Conservation (phyloP, 768 basidiomycete genomes). For the Tephrocybe rancida region DNA sequence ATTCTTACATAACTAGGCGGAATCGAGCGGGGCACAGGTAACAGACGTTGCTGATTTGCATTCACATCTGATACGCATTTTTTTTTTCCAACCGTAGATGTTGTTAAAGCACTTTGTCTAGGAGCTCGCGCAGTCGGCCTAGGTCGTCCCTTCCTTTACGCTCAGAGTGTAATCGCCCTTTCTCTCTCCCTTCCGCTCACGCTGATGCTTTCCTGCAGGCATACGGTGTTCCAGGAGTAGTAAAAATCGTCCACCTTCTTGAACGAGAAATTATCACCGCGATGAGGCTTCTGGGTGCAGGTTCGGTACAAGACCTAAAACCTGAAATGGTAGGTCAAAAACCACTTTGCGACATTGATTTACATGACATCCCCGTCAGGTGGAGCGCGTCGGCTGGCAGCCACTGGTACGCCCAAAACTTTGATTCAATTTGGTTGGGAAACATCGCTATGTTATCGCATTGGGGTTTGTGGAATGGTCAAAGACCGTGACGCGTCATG, state of each 20-base stretch:
- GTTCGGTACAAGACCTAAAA: conserved; percentile 60
- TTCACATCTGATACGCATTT: neutral
- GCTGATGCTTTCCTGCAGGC: conserved; percentile 49
- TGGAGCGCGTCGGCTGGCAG: conserved; percentile 73
- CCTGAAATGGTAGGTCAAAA: conserved; percentile 65
- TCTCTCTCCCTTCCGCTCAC: neutral
- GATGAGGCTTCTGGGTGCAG: conserved; percentile 78
- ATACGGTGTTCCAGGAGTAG: conserved; percentile 73
- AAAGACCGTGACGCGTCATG: too few relatives aligned
- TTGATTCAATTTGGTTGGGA: conserved; percentile 18
- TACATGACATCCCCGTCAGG: conserved; percentile 31
- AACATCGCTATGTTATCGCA: too few relatives aligned
- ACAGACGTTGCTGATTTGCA: conserved; percentile 3
- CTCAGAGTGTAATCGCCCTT: conserved; percentile 63
- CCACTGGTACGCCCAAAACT: conserved; percentile 38
- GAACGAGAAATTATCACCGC: conserved; percentile 76
- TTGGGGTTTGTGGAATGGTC: neutral
- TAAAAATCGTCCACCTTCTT: conserved; percentile 66
- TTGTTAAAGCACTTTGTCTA: conserved; percentile 87
- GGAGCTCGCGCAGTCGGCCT: conserved; percentile 88
- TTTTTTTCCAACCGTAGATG: conserved; percentile 47
- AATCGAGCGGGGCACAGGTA: conserved; percentile 76
- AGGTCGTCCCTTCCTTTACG: conserved; percentile 85
- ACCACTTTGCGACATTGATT: neutral
- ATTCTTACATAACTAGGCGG: conserved; percentile 42